Percentiles rank a stretch among this genome's conserved stretches.
phyloP scores from a whole-genome alignment of 2,329 filamentous ascomycete genomes.

The Nemania sp. region DNA sequence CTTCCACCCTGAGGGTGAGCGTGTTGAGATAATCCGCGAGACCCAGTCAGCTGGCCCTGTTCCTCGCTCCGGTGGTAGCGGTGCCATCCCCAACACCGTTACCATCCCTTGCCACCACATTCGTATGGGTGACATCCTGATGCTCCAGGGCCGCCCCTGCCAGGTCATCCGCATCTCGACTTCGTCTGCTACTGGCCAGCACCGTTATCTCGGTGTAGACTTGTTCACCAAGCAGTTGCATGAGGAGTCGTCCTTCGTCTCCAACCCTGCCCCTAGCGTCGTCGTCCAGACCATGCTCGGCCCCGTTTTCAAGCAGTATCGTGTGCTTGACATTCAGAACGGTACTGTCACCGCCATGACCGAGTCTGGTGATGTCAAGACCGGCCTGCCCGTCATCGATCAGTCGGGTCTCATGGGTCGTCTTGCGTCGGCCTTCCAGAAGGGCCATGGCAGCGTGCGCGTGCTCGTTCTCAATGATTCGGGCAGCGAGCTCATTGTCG shows the following conservation, averaged over 20 bases:
- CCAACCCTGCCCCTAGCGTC: slow-evolving; percentile 93
- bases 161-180: slow-evolving; percentile 99
- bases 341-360: slow-evolving; percentile 91
- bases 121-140: slow-evolving; percentile 96
- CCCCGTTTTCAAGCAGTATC: slow-evolving; percentile 99
- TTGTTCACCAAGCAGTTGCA: slow-evolving; percentile 99
- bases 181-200: slow-evolving; percentile 96
- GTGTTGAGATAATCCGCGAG: slow-evolving; percentile 53
- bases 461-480: slow-evolving; percentile 94
- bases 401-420: slow-evolving; percentile 87
- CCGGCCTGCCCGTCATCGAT: slow-evolving; percentile 88
- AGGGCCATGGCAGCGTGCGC: slow-evolving; percentile 89
- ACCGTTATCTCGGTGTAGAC: slow-evolving; percentile 99
- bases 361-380: slow-evolving; percentile 98
- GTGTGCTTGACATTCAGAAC: slow-evolving; percentile 94
- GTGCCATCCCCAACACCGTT: slow-evolving; percentile 74
- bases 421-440: slow-evolving; percentile 81
- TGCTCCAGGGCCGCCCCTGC: slow-evolving; percentile 98
- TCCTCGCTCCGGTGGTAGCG: slow-evolving; percentile 39
- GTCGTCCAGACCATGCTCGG: slow-evolving; percentile 99
- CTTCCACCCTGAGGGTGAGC: slow-evolving; percentile 52
- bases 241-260: slow-evolving; percentile 97
- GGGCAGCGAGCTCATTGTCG: slow-evolving; percentile 91
- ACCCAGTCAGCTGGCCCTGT: slow-evolving; percentile 37
- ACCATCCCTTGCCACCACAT: slow-evolving; percentile 99